Evolutionary conservation across 2,329 filamentous ascomycete species (phyloP).

Genomic region (Byssochlamys sp.): DNA sequence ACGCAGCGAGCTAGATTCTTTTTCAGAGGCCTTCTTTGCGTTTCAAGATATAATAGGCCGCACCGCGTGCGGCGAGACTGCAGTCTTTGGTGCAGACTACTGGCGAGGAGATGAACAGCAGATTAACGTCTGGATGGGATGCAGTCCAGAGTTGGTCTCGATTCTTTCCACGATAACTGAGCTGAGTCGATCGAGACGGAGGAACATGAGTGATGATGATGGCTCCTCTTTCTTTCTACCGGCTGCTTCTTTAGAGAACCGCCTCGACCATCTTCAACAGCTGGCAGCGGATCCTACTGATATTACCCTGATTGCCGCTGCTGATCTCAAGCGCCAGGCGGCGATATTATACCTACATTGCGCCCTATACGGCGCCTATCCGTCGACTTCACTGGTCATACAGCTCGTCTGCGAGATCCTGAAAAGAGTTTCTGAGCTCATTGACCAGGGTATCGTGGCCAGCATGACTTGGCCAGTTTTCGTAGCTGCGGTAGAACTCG

Average conservation of each 20-base stretch:
- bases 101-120: slow-evolving; percentile 33
- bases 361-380: slow-evolving; percentile 35
- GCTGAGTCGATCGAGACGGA: slow-evolving; percentile 30
- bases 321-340: slow-evolving; percentile 37
- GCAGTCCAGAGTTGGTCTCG: slow-evolving; percentile 38
- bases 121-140: slow-evolving; percentile 41
- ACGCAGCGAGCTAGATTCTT: slow-evolving; percentile 22
- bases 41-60: slow-evolving; percentile 45
- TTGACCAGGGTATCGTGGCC: slow-evolving; percentile 22
- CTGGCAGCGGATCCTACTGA: background rate
- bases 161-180: slow-evolving; percentile 42
- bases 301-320: slow-evolving; percentile 19
- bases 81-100: slow-evolving; percentile 40
- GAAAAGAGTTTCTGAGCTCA: slow-evolving; percentile 22
- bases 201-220: slow-evolving; percentile 15
- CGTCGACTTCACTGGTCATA: slow-evolving; percentile 27
- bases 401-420: slow-evolving; percentile 27
- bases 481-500: slow-evolving; percentile 36
- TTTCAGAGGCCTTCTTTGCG: slow-evolving; percentile 41
- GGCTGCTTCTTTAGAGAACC: slow-evolving; percentile 25
- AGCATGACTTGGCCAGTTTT: slow-evolving; percentile 37
- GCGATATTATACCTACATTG: slow-evolving; percentile 40
- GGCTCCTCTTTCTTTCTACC: slow-evolving; percentile 20
- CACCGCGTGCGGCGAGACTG: slow-evolving; percentile 41
- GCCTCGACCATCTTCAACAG: slow-evolving; percentile 14